Conservation (phyloP, 805 yeast species). For the Ogataea salicorniae region DNA sequence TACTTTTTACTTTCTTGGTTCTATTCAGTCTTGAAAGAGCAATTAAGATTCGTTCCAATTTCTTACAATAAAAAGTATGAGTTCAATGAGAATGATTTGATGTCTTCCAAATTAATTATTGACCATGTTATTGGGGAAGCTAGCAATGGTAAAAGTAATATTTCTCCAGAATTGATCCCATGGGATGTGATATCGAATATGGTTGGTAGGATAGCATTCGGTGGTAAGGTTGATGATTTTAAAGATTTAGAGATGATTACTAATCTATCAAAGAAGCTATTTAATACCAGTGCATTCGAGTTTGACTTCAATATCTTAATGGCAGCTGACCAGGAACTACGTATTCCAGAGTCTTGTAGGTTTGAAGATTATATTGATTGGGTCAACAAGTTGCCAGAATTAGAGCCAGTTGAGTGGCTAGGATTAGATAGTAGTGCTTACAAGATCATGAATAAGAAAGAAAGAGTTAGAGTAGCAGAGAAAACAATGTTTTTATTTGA, state of each 20-base stretch:
- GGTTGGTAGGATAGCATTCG: conserved; percentile 55
- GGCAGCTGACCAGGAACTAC: conserved; percentile 23
- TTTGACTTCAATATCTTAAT: conserved; percentile 38
- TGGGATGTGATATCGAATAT: conserved; percentile 49
- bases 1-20: conserved; percentile 62
- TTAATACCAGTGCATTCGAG: conserved; percentile 36
- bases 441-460: conserved; percentile 3
- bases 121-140: conserved; percentile 34
- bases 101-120: conserved; percentile 41
- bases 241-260: conserved; percentile 37
- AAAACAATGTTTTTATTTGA: conserved; percentile 1
- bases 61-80: conserved; percentile 63
- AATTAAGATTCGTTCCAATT: conserved; percentile 53
- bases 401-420: conserved; percentile 34
- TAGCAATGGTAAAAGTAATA: conserved; percentile 26
- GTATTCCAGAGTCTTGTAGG: conserved; percentile 45
- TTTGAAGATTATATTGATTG: conserved; percentile 37
- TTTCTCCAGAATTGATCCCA: conserved; percentile 44
- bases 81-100: conserved; percentile 68
- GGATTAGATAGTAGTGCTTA: conserved; percentile 19
- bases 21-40: conserved; percentile 57
- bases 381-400: conserved; percentile 49
- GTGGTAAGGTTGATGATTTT: conserved; percentile 50
- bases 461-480: conserved; percentile 3
- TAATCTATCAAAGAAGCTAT: conserved; percentile 34